Percentiles rank a stretch among this genome's conserved stretches.
Evolutionary conservation across 441 rosid species (phyloP).

Genomic region (Metrosideros polymorpha): DNA sequence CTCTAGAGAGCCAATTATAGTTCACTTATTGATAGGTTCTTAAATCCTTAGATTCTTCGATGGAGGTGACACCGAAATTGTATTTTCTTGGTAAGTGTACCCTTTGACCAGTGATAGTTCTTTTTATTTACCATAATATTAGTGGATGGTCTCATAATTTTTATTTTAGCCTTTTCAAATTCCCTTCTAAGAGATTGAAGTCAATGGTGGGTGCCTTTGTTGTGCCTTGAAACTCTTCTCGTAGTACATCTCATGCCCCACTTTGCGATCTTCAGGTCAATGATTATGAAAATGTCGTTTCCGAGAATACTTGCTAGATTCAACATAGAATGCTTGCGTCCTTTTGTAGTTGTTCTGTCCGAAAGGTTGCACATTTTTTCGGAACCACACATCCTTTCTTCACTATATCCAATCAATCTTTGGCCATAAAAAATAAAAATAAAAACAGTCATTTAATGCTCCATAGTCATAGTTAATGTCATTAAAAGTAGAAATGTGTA

Average conservation of each 20-base stretch:
- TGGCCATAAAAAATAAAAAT: accelerated
- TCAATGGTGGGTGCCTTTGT: background rate
- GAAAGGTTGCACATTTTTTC: background rate
- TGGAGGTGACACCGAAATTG: background rate
- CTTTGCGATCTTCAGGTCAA: background rate
- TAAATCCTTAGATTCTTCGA: background rate
- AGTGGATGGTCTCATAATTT: background rate
- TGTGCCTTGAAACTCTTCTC: background rate
- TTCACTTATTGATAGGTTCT: background rate
- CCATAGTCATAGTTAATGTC: background rate
- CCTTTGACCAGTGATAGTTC: background rate
- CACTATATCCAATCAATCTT: background rate
- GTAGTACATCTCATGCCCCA: background rate
- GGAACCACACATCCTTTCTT: background rate
- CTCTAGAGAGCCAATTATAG: background rate
- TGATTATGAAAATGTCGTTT: background rate
- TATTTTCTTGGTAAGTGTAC: background rate
- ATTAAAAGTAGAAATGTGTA: background rate
- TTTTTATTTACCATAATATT: background rate
- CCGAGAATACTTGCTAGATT: background rate
- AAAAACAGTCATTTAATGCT: background rate
- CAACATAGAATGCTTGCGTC: background rate
- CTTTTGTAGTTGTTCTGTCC: background rate
- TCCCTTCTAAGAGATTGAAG: background rate
- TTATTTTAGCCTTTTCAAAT: background rate